Conservation (phyloP, 2,329 filamentous ascomycete genomes). For the Aulographum hederae region DNA sequence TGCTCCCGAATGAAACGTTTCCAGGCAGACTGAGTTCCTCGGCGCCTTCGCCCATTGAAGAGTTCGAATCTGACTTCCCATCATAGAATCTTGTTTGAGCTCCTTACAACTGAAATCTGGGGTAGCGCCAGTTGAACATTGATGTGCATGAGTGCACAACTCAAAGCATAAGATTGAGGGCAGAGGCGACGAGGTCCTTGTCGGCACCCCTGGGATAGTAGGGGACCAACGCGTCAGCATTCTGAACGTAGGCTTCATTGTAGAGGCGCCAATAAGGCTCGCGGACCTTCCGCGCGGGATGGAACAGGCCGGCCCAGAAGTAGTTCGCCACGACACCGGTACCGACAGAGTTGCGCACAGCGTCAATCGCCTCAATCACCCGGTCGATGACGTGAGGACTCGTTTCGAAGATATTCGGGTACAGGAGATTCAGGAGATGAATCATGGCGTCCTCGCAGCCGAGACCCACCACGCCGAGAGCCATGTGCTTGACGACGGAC, state of each 20-base stretch:
- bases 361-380: constrained; percentile 93
- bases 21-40: too few relatives aligned
- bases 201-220: too few relatives aligned
- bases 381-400: constrained; percentile 96
- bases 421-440: constrained; percentile 87
- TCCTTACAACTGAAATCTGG: too few relatives aligned
- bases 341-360: constrained; percentile 81
- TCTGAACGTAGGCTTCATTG: constrained; percentile 91
- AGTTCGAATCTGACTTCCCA: too few relatives aligned
- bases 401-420: constrained; percentile 95
- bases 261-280: constrained; percentile 93
- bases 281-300: constrained; percentile 86
- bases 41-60: too few relatives aligned
- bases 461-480: constrained; percentile 88
- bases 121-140: too few relatives aligned
- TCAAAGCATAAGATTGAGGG: too few relatives aligned
- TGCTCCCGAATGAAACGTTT: too few relatives aligned
- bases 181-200: too few relatives aligned
- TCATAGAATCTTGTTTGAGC: too few relatives aligned
- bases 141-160: too few relatives aligned
- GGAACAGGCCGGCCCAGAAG: constrained; percentile 93
- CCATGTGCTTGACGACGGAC: constrained; percentile 93
- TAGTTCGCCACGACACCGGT: constrained; percentile 93
- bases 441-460: constrained; percentile 98
- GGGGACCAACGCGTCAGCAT: constrained; percentile 85